Conservation (phyloP, 2,329 filamentous ascomycete species). For the Fusarium redolens region DNA sequence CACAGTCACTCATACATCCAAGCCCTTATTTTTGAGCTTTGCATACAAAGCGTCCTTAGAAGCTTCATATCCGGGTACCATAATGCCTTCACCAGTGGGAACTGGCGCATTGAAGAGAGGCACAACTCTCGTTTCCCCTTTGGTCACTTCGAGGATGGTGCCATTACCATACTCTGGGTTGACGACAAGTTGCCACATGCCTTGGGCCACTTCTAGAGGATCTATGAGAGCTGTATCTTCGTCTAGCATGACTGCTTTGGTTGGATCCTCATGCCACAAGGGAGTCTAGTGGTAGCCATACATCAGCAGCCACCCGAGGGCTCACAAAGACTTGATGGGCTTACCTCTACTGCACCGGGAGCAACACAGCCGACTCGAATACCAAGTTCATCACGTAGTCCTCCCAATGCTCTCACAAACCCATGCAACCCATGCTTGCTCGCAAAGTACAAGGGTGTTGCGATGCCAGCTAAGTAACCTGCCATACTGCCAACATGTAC, state of each 20-base stretch:
- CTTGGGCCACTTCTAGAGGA: slow-evolving; percentile 48
- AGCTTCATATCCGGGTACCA: slow-evolving; percentile 42
- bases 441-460: slow-evolving; percentile 52
- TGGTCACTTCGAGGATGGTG: slow-evolving; percentile 49
- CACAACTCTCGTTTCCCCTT: slow-evolving; percentile 43
- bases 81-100: slow-evolving; percentile 37
- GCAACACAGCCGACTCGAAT: slow-evolving; percentile 44
- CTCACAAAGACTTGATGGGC: not conserved
- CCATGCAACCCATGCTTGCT: slow-evolving; percentile 53
- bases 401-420: slow-evolving; percentile 49
- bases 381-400: slow-evolving; percentile 45
- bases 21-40: slow-evolving; percentile 36
- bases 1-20: slow-evolving; percentile 36
- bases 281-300: slow-evolving; percentile 43
- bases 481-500: slow-evolving; percentile 52
- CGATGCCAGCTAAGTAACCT: slow-evolving; percentile 45
- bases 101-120: slow-evolving; percentile 44
- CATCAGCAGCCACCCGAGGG: not conserved
- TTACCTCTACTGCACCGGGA: slow-evolving; percentile 49
- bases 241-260: slow-evolving; percentile 44
- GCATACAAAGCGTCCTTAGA: slow-evolving; percentile 39
- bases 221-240: slow-evolving; percentile 45
- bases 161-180: slow-evolving; percentile 45
- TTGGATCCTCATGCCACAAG: slow-evolving; percentile 49
- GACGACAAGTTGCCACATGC: slow-evolving; percentile 46